phyloP scores from a whole-genome alignment of 805 yeast genomes.

The Wickerhamiella lipophila region DNA sequence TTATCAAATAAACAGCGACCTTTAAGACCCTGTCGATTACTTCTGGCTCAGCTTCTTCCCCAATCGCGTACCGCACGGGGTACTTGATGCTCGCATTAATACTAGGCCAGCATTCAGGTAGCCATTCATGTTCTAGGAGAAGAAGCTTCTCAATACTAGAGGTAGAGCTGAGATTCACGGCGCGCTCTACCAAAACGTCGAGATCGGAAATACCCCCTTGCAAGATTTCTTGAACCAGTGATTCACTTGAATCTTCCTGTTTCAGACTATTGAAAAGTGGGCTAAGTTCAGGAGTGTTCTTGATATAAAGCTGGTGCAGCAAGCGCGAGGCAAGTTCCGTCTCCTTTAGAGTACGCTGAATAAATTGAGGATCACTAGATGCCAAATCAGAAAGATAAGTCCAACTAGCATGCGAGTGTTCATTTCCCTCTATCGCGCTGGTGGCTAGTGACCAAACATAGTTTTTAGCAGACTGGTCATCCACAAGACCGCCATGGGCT shows the following conservation, averaged over 20 bases:
- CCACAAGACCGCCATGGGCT: constrained; percentile 14
- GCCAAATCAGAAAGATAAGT: constrained; percentile 2
- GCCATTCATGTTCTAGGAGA: background rate
- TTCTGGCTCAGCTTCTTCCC: background rate
- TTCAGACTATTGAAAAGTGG: background rate
- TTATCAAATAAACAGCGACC: background rate
- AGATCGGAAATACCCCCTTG: background rate
- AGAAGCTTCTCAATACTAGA: background rate
- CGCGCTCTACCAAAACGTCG: constrained; percentile 3
- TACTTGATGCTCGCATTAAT: background rate
- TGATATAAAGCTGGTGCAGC: background rate
- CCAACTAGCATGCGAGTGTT: background rate
- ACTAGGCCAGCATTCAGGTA: constrained; percentile 1
- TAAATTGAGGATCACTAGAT: constrained; percentile 4
- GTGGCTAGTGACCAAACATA: constrained; percentile 12
- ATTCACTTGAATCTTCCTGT: background rate
- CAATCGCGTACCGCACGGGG: constrained; percentile 4
- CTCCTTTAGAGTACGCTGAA: background rate
- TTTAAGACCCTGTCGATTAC: background rate
- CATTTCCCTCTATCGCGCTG: background rate
- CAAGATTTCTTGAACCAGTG: background rate
- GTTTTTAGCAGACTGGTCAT: constrained; percentile 3
- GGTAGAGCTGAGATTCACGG: background rate
- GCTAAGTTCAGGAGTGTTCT: background rate
- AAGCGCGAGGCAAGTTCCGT: background rate